phyloP scores from a whole-genome alignment of 345 rosid species.

The Psidium friedrichsthalianum region DNA sequence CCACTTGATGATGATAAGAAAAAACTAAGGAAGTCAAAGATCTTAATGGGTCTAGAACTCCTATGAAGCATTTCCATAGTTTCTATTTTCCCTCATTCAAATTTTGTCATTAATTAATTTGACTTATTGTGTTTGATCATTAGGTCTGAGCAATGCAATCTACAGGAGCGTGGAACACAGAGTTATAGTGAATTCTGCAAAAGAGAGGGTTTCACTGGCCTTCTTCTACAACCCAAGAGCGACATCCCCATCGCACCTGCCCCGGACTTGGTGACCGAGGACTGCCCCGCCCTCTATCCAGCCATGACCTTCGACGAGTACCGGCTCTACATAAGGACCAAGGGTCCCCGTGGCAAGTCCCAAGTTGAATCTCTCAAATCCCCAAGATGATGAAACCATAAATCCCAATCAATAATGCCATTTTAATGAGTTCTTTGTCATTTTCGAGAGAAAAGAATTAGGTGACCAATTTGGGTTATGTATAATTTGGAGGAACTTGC shows the following conservation, averaged over 20 bases:
- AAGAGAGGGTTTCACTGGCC: conserved; percentile 72
- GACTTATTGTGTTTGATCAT: background rate
- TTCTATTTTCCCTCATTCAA: background rate
- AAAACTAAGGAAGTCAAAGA: background rate
- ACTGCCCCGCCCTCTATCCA: conserved; percentile 48
- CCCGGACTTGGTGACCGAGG: conserved; percentile 44
- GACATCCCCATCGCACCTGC: conserved; percentile 65
- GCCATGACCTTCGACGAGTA: conserved; percentile 90
- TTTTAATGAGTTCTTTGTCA: background rate
- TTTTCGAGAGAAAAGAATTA: background rate
- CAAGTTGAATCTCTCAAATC: conserved; percentile 70
- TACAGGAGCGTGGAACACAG: conserved; percentile 92
- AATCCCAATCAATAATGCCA: background rate
- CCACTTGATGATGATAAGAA: background rate
- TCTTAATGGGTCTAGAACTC: background rate
- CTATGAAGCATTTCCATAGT: background rate
- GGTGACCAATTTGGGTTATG: background rate
- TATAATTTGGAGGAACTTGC: background rate
- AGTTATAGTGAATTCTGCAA: conserved; percentile 61
- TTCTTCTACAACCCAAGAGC: conserved; percentile 89
- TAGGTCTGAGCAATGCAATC: conserved; percentile 82
- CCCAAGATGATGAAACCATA: conserved; percentile 2
- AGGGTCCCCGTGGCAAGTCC: conserved; percentile 81
- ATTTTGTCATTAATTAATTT: background rate
- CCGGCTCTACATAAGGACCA: conserved; percentile 67